Conservation (phyloP, 208 protist genomes). For the Zelonia costaricensis region DNA sequence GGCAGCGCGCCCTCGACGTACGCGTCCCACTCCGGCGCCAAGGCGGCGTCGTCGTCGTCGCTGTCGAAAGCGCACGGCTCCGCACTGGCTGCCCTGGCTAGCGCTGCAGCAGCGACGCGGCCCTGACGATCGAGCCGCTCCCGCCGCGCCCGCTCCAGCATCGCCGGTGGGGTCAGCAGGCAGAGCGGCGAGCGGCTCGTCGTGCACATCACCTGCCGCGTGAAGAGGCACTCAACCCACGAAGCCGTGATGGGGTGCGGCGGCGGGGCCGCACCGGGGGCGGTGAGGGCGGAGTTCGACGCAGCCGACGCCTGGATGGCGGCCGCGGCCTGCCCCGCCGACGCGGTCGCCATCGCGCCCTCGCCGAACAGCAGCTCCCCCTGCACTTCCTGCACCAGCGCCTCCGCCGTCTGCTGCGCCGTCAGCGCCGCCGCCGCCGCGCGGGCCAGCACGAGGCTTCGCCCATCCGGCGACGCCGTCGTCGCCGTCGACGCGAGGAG, state of each 20-base stretch:
- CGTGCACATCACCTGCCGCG: conserved; percentile 54
- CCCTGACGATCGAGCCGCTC: conserved; percentile 48
- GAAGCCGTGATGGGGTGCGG: conserved; percentile 36
- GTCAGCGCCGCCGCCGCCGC: too few species aligned
- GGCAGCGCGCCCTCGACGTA: conserved; percentile 66
- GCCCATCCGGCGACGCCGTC: too few species aligned
- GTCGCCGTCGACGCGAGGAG: too few species aligned
- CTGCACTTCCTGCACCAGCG: conserved; percentile 36
- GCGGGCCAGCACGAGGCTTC: too few species aligned
- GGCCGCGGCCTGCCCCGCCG: background rate
- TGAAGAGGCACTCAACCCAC: conserved; percentile 79
- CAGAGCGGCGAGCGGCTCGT: conserved; percentile 56
- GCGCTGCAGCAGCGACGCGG: conserved; percentile 6
- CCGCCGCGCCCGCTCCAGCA: conserved; percentile 65
- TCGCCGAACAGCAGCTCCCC: conserved; percentile 27
- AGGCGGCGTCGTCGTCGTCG: background rate
- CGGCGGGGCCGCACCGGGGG: background rate
- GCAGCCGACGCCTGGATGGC: background rate
- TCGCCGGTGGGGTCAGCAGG: conserved; percentile 56
- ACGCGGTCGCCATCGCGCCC: conserved; percentile 1
- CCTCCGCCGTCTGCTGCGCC: conserved; percentile 18
- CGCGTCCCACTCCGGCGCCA: conserved; percentile 43
- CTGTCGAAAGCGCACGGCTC: background rate
- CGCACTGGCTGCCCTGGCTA: conserved; percentile 2
- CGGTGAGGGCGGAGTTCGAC: background rate